Conservation (phyloP, 306 rosid genomes). For the Acacia acuminata region DNA sequence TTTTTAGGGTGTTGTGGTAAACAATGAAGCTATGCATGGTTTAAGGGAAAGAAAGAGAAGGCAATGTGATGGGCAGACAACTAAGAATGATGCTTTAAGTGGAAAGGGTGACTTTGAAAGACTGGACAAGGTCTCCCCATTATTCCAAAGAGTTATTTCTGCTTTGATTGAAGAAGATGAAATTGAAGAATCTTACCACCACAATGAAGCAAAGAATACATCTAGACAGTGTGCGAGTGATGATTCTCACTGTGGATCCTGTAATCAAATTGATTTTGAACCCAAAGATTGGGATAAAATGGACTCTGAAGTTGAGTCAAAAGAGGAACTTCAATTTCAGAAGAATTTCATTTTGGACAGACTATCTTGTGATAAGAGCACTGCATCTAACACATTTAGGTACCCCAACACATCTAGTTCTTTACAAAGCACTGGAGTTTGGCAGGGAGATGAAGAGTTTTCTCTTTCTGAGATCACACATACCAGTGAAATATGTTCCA, state of each 20-base stretch:
- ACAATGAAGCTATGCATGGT: slow-evolving; percentile 47
- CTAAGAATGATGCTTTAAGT: slow-evolving; percentile 48
- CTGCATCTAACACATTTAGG: slow-evolving; percentile 58
- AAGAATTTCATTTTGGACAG: slow-evolving; percentile 65
- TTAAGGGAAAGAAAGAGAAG: slow-evolving; percentile 54
- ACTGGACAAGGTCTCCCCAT: slow-evolving; percentile 58
- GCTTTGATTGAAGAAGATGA: slow-evolving; percentile 85
- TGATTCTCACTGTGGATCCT: slow-evolving; percentile 91
- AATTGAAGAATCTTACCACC: slow-evolving; percentile 63
- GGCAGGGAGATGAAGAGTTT: slow-evolving; percentile 71
- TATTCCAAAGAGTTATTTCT: slow-evolving; percentile 87
- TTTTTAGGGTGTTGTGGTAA: slow-evolving; percentile 59
- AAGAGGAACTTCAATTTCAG: slow-evolving; percentile 55
- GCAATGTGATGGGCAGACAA: slow-evolving; percentile 38
- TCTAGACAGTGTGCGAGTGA: slow-evolving; percentile 77
- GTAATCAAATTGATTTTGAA: slow-evolving; percentile 78
- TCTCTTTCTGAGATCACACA: slow-evolving; percentile 65
- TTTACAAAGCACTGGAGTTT: slow-evolving; percentile 62
- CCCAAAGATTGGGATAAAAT: slow-evolving; percentile 79
- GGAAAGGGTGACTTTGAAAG: slow-evolving; percentile 53
- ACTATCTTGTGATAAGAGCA: slow-evolving; percentile 69
- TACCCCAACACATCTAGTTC: slow-evolving; percentile 60
- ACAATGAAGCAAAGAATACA: slow-evolving; percentile 58
- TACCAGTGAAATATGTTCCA: slow-evolving; percentile 64
- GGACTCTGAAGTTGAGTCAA: slow-evolving; percentile 86